Base-by-base conservation (phyloP, 257 asterid genomes). In the Verbena officinalis region DNA sequence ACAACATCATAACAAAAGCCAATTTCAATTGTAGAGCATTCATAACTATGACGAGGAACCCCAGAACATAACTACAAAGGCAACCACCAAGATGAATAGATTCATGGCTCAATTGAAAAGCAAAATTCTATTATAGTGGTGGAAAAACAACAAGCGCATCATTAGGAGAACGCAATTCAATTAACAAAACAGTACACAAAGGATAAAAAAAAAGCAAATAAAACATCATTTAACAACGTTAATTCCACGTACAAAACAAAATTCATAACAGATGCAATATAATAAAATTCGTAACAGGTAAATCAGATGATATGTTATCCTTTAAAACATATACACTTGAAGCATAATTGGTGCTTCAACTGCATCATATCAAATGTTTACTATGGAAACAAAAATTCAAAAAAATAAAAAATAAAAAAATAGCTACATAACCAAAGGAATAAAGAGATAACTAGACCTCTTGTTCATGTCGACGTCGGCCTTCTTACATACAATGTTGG, bases 391-490 rank as follows among this genome's bases (percentile, higher is more conserved):
- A 43, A 4, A 22, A 5, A 2, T n/a, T n/a, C n/a, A 58, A 7
- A 52, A 22, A 16, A 12, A 7, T 19, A 43, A 4, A 22, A 5
- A 2, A 5, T 1, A 0, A 8, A 4, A 44, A 22, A 9, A 7
- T 17, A 69, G 16, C 4, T 12, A 6, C 43, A 7, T 50, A 58
- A 31, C 20, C 4, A 19, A 51, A 12, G 15, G 15, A 19, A 1
- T 15, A 0, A 17, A 12, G 24, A 31, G 42, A n/a, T 19, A 0
- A 4, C 40, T 3, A 8, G 7, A 91, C 98, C 98, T 85, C 75
- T 91, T 91, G 77, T 89, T 91, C 98, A 91, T 91, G 67, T 91
- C 96, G 69, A 91, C 67, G 50, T 91, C 98, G 44, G 98, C 98
- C 55, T 91, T 91, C 70, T 91, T 89, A 74, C 98, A 91, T 59